Evolutionary conservation across 1,284 basidiomycete species (phyloP).

Genomic region (Leccinum pallidistipes): DNA sequence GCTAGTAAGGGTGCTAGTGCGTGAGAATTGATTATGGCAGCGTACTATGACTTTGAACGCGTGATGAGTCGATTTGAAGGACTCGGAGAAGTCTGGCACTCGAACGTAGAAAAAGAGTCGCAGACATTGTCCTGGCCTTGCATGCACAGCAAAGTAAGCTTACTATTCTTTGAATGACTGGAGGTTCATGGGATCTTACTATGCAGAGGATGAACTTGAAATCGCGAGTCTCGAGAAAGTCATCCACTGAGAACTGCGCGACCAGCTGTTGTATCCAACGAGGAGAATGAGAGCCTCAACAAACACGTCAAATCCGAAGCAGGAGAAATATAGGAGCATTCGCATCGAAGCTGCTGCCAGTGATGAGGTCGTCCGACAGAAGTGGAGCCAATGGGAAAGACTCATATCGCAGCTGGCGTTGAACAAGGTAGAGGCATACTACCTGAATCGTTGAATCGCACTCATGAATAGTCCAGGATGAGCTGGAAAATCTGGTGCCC

Average conservation of each 20-base stretch:
- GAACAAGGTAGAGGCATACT: slow-evolving; percentile 57
- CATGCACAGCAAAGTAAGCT: not conserved
- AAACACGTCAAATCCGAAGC: slow-evolving; percentile 41
- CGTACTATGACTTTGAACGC: not conserved
- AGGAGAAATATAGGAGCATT: slow-evolving; percentile 70
- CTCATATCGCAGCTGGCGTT: slow-evolving; percentile 69
- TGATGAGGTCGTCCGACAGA: slow-evolving; percentile 72
- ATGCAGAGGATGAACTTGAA: not conserved
- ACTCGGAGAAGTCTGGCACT: not conserved
- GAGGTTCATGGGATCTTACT: not conserved
- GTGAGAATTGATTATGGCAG: not conserved
- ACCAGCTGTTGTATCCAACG: not conserved
- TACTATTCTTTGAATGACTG: not conserved
- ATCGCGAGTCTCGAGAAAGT: not conserved
- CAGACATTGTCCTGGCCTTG: not conserved
- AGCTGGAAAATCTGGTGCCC: slow-evolving; percentile 67
- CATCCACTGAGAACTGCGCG: not conserved
- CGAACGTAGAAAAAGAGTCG: not conserved
- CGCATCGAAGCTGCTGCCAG: slow-evolving; percentile 72
- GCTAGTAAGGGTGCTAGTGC: too few relatives aligned
- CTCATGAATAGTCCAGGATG: slow-evolving; percentile 47
- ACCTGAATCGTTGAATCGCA: not conserved
- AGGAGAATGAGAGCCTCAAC: not conserved
- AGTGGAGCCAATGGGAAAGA: slow-evolving; percentile 89
- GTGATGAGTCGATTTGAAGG: not conserved